These are phyloP conservation scores for Periconia sp. DNA, from an alignment of 2,329 filamentous ascomycete genomes.

Conservation along the genomic window DNA sequence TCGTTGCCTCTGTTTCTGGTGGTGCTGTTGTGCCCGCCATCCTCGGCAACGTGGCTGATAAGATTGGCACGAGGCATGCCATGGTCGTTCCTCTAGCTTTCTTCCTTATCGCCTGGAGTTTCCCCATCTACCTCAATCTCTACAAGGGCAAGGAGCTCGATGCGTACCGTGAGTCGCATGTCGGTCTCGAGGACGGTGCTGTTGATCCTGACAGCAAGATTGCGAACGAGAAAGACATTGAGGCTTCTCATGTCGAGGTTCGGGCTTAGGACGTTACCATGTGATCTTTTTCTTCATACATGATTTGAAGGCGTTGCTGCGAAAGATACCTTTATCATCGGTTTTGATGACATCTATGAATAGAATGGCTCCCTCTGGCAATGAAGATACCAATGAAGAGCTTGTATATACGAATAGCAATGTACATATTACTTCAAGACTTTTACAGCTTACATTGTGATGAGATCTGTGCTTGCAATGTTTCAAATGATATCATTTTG, in stretches of 20 bases:
- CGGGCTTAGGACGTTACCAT: too few relatives aligned
- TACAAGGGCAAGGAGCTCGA: slow-evolving; percentile 43
- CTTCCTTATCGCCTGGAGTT: slow-evolving; percentile 27
- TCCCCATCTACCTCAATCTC: slow-evolving; percentile 45
- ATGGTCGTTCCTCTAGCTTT: slow-evolving; percentile 29
- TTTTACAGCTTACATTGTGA: too few relatives aligned
- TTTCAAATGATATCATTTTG: too few relatives aligned
- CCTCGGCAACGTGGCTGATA: slow-evolving; percentile 25
- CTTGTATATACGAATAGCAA: too few relatives aligned
- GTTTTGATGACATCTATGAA: too few relatives aligned
- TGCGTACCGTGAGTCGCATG: slow-evolving; percentile 40
- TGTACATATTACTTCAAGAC: too few relatives aligned
- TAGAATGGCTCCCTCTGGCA: too few relatives aligned
- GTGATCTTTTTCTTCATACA: too few relatives aligned
- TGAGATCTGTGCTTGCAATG: too few relatives aligned
- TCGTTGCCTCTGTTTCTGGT: slow-evolving; percentile 45
- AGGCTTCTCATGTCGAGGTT: slow-evolving; percentile 6
- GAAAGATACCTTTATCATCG: too few relatives aligned
- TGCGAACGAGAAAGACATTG: slow-evolving; percentile 10
- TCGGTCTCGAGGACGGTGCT: slow-evolving; percentile 19
- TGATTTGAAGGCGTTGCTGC: too few relatives aligned
- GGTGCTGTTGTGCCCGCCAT: slow-evolving; percentile 33
- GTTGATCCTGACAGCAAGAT: slow-evolving; percentile 6
- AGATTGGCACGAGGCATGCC: slow-evolving; percentile 17
- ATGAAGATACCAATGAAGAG: too few relatives aligned